These are phyloP conservation scores for Haemoproteus tartakovskyi DNA, from an alignment of 169 alveolate species.

Conservation along the genomic window DNA sequence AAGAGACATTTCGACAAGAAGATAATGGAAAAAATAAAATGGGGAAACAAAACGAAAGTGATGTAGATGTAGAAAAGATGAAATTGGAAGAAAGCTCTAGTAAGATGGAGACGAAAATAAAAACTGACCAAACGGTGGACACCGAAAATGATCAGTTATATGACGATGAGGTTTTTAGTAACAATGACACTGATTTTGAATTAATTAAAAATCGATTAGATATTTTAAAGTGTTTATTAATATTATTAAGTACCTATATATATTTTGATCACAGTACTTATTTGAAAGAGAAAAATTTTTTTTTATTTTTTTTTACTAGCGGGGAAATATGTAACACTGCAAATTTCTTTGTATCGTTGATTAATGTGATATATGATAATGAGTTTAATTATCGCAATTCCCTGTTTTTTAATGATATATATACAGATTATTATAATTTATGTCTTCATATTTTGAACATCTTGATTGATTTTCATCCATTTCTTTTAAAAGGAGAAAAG, in stretches of 20 bases:
- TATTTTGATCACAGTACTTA: slow-evolving; percentile 24
- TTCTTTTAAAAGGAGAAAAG: slow-evolving; percentile 12
- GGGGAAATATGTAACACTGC: slow-evolving; percentile 42
- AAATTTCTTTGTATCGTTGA: slow-evolving; percentile 30
- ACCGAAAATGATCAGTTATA: no score
- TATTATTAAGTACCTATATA: slow-evolving; percentile 50
- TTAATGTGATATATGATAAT: slow-evolving; percentile 37
- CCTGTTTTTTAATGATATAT: slow-evolving; percentile 38
- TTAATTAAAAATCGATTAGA: slow-evolving; percentile 36
- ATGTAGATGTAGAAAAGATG: no score
- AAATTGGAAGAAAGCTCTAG: no score
- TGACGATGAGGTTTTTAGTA: no score
- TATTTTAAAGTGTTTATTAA: slow-evolving; percentile 42
- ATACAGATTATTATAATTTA: slow-evolving; percentile 47
- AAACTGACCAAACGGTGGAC: neutral
- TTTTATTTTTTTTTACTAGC: slow-evolving; percentile 50
- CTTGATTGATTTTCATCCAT: slow-evolving; percentile 44
- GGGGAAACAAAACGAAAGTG: no score
- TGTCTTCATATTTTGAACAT: slow-evolving; percentile 37
- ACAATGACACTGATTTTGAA: slow-evolving; percentile 10
- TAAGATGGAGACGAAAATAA: neutral
- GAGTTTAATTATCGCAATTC: slow-evolving; percentile 56
- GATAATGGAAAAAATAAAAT: no score
- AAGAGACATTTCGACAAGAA: no score
- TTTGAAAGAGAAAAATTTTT: slow-evolving; percentile 49